These are phyloP conservation scores for Acanthamoeba lugdunensis DNA, from an alignment of 208 protist genomes.

Conservation along the genomic window DNA sequence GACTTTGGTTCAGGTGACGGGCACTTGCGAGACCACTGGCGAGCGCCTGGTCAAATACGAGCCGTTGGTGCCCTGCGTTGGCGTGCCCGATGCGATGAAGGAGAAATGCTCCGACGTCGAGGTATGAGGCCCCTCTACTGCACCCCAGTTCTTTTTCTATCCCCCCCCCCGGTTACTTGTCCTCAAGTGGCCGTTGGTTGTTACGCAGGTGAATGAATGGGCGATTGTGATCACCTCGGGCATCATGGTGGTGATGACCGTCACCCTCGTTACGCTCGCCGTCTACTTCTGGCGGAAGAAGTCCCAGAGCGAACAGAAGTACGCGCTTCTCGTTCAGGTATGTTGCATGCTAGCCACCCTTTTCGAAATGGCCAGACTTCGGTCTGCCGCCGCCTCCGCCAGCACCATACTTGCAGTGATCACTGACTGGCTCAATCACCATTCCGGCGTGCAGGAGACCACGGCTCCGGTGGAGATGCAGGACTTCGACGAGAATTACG, in stretches of 20 bases:
- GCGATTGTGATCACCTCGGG: constrained; percentile 43
- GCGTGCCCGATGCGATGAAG: background rate
- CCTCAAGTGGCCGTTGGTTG: background rate
- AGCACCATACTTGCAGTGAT: background rate
- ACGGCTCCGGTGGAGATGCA: constrained; percentile 69
- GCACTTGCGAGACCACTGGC: constrained; percentile 13
- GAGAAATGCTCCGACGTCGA: constrained; percentile 61
- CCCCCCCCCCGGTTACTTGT: background rate
- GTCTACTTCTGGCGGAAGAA: constrained; percentile 73
- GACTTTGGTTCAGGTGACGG: background rate
- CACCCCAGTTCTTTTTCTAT: background rate
- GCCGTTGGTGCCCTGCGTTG: constrained; percentile 42
- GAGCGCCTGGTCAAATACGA: constrained; percentile 47
- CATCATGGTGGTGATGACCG: constrained; percentile 1
- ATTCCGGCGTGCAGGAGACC: constrained; percentile 1
- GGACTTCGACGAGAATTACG: constrained; percentile 35
- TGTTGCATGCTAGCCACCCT: background rate
- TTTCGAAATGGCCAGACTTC: too few relatives aligned
- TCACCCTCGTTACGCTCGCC: constrained; percentile 44
- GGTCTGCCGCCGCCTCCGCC: background rate
- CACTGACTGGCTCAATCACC: background rate
- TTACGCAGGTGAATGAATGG: constrained; percentile 61
- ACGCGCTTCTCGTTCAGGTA: constrained; percentile 65
- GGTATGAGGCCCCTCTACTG: background rate
- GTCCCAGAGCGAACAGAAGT: constrained; percentile 57